Base-by-base conservation (phyloP, 2,329 filamentous ascomycete genomes). In the Venturia oleaginea region DNA sequence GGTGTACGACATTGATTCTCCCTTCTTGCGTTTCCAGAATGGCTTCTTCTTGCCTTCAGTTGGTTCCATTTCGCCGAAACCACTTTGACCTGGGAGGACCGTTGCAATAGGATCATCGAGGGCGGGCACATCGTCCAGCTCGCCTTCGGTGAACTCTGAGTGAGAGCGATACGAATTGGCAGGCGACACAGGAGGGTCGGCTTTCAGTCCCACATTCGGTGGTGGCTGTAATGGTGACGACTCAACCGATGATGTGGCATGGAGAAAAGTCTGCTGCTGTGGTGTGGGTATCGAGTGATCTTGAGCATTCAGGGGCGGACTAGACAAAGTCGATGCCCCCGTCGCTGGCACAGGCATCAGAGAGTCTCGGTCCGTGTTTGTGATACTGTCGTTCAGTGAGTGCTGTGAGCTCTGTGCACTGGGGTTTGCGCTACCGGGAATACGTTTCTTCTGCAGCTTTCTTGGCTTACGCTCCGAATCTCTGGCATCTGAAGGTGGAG, bases 401-500 rank as follows among this genome's bases (percentile, higher is more conserved):
- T 89, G 85, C 7, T 85, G 89, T 19, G 94, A 97, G 72, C 92
- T 97, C 68, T 96, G 92, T 0, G 93, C 92, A 72, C 93, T 97
- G 24, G 87, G 88, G 69, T 91, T 92, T 27, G 89, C 77, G 71
- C 90, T 91, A 51, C 86, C 87, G 0, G 90, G 87, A 64, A 89
- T 79, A n/a, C 87, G 83, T 76, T 91, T 96, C 80, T 97, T 97
- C 75, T 88, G 89, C 62, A 99, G 79, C 76, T 97, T 96, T 71
- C 96, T 97, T 0, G 63, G 63, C 27, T 51, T 42, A 19, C 46
- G 42, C 30, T 64, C 62, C 17, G 30, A 10, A 22, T 57, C 63
- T 59, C 15, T 40, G 48, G 63, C 19, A 7, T 38, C 55, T 40
- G 55, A 55, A 3, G 27, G 38, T 27, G 42, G 46, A 22, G 64